Base-by-base conservation (phyloP, 768 basidiomycete genomes). In the Clitopilus passeckerianus region DNA sequence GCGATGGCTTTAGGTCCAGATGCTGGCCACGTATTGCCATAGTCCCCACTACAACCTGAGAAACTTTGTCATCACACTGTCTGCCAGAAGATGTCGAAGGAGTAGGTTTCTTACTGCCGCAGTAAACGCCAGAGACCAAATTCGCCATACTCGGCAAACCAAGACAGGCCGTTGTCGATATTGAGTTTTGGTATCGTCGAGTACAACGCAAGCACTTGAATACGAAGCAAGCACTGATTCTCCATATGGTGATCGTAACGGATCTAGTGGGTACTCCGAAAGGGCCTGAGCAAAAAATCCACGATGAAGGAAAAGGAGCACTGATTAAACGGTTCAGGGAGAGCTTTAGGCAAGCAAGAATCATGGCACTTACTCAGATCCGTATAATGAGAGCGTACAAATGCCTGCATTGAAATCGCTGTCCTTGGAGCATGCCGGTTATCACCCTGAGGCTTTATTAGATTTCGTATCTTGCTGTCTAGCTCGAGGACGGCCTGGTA, bases 271-370 rank as follows among this genome's bases (percentile, higher is more conserved):
- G 58, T 79, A 66, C 58, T 81, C 78, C 1, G 75, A 69, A 69
- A 86, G 74, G 5, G 81, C 84, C 64, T 82, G 81, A 9, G 81
- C 82, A 64, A 86, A 86, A 67, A 78, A 84, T 18, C 77, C 75
- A 54, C 85, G 76, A 66, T 86, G 85, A 14, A 86, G 70, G 65
- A 77, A 82, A 55, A 86, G 62, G 12, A 84, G 72, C 66, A 83
- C 83, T 85, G n/a, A 23, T 50, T 60, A 34, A 24, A 18, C 23
- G 41, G 59, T 30, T 61, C 53, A 61, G 60, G 65, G 63, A 18
- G 59, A 18, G 16, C 46, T 37, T 35, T 34, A 27, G n/a, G 58
- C 35, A 54, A 57, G 58, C 35, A 54, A 57, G 41, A 57, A 53
- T 16, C 20, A 50, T 59, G 27, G 59, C 12, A 70, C 72, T 27